Conservation (phyloP, 78 protist species). For the Dictyostelium brefeldianum region DNA sequence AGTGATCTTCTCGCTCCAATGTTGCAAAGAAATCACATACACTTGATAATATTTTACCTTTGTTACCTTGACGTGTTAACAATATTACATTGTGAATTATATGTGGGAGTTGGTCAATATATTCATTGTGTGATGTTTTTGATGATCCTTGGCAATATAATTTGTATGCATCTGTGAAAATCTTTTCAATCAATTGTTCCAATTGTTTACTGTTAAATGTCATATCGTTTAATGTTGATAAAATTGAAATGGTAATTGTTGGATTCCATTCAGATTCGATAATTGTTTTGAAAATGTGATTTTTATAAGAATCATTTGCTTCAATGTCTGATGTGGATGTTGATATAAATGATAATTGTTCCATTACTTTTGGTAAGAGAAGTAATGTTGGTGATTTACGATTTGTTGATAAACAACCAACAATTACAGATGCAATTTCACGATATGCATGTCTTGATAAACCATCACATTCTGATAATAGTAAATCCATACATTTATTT, state of each 20-base stretch:
- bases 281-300: background rate
- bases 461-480: slow-evolving; percentile 44
- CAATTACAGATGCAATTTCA: slow-evolving; percentile 5
- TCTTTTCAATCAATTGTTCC: background rate
- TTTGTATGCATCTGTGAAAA: background rate
- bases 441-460: background rate
- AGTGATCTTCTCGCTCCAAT: too few relatives aligned
- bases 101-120: background rate
- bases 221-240: slow-evolving; percentile 31
- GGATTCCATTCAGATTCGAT: slow-evolving; percentile 9
- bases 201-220: slow-evolving; percentile 6
- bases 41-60: slow-evolving; percentile 18
- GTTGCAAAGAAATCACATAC: slow-evolving; percentile 9
- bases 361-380: slow-evolving; percentile 32
- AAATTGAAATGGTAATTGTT: background rate
- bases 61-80: slow-evolving; percentile 47
- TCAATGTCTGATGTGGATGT: background rate
- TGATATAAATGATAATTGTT: background rate
- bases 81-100: slow-evolving; percentile 18
- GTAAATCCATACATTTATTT: slow-evolving; percentile 19
- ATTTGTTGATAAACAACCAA: background rate
- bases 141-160: background rate
- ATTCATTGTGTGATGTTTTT: background rate
- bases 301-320: background rate
- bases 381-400: background rate